Evolutionary conservation across 352 stramenopile species (phyloP), one percentile per base, ranked within the genome.

Genomic region (Phytophthora vignae): DNA sequence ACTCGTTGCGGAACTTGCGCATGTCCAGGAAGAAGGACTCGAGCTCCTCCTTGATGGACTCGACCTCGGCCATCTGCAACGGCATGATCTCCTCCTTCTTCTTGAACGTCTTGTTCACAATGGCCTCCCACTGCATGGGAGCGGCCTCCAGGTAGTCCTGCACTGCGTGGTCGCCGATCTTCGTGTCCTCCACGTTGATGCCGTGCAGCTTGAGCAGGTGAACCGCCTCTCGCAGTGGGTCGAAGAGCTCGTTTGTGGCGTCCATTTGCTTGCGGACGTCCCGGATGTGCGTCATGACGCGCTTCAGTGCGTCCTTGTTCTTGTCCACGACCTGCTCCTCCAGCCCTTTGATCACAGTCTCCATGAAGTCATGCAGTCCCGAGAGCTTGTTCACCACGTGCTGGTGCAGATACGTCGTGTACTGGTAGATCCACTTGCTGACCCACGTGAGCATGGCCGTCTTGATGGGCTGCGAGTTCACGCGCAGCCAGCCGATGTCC

Each of bases 21-120:
- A 99, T 98, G 11, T 94, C 85, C 21, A 93, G 60, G 76, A 98
- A 98, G 77, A 99, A 99, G 8, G 94, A 83, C 71, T 99, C 96
- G 0, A 99, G 79, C 21, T 98, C 93, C 44, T 93, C 78, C 66
- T 98, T 98, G 65, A 99, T 97, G 25, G 86, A 88, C 64, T 98
- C 93, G 12, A 98, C 94, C 63, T 98, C 95, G 15, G 94, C 83
- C 88, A 99, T 99, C 83, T 99, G 97, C 48, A 99, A 85, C 5
- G 96, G 96, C 81, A 99, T 90, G 64, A 99, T 99, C 70, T 99
- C 95, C 78, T 99, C 97, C 66, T 99, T 99, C 74, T 99, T 99
- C 72, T 98, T 98, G 77, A 99, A 99, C 19, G 96, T 99, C 74
- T 98, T 98, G 78, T 99, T 99, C 29, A 99, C 94, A n/a, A 99